Percentiles rank a stretch among this genome's conserved stretches.
phyloP scores from a whole-genome alignment of 768 basidiomycete genomes.

The Lactifluus pinguis region DNA sequence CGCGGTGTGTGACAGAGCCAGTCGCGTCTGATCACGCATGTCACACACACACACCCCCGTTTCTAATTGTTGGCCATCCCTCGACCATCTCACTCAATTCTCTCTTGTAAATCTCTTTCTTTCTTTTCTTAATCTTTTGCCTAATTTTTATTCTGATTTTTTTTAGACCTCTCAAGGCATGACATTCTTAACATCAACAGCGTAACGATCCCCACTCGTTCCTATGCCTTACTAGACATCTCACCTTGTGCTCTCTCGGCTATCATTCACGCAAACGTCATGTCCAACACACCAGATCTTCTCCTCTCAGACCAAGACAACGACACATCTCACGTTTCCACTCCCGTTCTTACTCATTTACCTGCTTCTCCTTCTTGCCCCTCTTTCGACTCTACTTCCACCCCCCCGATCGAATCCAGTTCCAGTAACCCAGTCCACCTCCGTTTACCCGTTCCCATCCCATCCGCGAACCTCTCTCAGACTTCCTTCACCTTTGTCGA shows the following conservation, averaged over 20 bases:
- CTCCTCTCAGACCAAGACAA: constrained; percentile 12
- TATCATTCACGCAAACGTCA: background rate
- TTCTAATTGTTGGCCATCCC: too few relatives aligned
- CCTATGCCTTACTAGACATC: constrained; percentile 11
- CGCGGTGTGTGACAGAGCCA: constrained; percentile 4
- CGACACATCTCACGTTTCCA: constrained; percentile 17
- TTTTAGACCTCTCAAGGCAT: background rate
- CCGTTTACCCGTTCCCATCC: constrained; percentile 20
- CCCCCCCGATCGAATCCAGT: background rate
- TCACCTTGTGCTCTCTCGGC: constrained; percentile 1
- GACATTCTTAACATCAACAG: background rate
- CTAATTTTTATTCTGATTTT: background rate
- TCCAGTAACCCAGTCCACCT: constrained; percentile 6
- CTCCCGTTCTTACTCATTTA: constrained; percentile 10
- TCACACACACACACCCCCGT: too few relatives aligned
- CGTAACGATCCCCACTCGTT: background rate
- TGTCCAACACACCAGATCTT: constrained; percentile 8
- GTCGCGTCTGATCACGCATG: constrained; percentile 12
- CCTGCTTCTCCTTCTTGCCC: background rate
- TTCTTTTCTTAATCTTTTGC: background rate
- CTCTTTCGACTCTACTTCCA: background rate
- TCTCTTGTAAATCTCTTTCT: constrained; percentile 1
- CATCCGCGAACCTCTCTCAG: constrained; percentile 19
- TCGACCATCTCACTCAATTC: background rate
- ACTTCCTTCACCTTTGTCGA: constrained; percentile 19